Percentiles rank a stretch among this genome's conserved stretches.
These are phyloP conservation scores for Phytophthora ramorum DNA, from an alignment of 352 stramenopile genomes.

Conservation along the genomic window DNA sequence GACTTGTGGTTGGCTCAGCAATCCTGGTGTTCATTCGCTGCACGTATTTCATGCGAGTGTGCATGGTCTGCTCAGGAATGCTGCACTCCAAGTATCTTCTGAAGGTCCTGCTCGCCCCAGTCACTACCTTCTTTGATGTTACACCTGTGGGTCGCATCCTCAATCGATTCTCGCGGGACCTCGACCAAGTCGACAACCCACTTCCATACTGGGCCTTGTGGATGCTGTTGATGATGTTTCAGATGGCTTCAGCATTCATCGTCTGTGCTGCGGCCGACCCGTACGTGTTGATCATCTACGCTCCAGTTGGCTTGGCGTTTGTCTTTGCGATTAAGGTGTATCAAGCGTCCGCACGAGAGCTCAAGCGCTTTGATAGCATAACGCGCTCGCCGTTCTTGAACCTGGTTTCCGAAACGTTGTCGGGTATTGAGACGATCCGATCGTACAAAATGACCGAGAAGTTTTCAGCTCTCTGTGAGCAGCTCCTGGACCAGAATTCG, in stretches of 20 bases:
- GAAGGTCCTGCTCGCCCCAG: slow-evolving; percentile 49
- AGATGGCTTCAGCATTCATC: slow-evolving; percentile 44
- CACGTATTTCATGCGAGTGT: slow-evolving; percentile 57
- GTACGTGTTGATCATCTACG: slow-evolving; percentile 61
- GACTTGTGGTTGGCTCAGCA: slow-evolving; percentile 35
- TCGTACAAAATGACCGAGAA: slow-evolving; percentile 57
- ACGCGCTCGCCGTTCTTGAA: slow-evolving; percentile 91
- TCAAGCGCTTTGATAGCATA: slow-evolving; percentile 96
- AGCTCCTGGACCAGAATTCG: slow-evolving; percentile 48
- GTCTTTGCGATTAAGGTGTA: slow-evolving; percentile 74
- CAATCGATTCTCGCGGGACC: slow-evolving; percentile 68
- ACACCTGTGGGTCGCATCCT: slow-evolving; percentile 70
- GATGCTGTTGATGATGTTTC: slow-evolving; percentile 55
- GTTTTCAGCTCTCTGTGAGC: slow-evolving; percentile 46
- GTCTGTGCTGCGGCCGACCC: slow-evolving; percentile 56
- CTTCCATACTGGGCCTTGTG: slow-evolving; percentile 61
- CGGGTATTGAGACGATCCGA: slow-evolving; percentile 93
- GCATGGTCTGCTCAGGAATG: slow-evolving; percentile 49
- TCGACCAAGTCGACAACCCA: slow-evolving; percentile 69
- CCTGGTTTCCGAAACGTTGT: slow-evolving; percentile 93
- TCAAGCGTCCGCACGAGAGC: slow-evolving; percentile 78
- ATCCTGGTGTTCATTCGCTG: slow-evolving; percentile 49
- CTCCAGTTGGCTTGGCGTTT: slow-evolving; percentile 43
- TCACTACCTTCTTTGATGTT: slow-evolving; percentile 74
- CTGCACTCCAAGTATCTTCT: slow-evolving; percentile 52